Evolutionary conservation across 2,329 filamentous ascomycete species (phyloP).

Genomic region (Hypoxylon sp.): DNA sequence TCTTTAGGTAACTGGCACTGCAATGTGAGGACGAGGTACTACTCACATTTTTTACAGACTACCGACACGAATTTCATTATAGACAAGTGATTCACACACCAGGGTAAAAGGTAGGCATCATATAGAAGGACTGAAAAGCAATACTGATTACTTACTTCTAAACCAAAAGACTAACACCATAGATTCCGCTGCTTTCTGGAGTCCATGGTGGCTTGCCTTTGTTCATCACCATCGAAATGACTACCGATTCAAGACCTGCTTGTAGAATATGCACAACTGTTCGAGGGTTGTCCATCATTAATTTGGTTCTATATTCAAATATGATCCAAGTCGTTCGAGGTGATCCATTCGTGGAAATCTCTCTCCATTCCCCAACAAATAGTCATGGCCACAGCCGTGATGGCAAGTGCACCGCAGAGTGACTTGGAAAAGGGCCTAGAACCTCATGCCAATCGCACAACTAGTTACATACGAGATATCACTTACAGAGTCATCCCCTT

Average conservation of each 20-base stretch:
- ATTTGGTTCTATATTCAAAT: conserved; percentile 27
- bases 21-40: background rate
- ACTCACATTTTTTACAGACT: background rate
- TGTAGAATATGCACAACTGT: conserved; percentile 36
- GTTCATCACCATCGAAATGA: conserved; percentile 18
- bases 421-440: conserved; percentile 41
- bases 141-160: background rate
- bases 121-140: background rate
- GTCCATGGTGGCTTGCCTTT: conserved; percentile 26
- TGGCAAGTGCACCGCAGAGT: conserved; percentile 5
- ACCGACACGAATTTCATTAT: background rate
- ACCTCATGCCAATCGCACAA: conserved; percentile 4
- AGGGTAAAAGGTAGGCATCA: background rate
- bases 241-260: conserved; percentile 14
- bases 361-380: background rate
- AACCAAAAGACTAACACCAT: background rate
- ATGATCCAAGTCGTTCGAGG: conserved; percentile 18
- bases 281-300: conserved; percentile 26
- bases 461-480: conserved; percentile 43
- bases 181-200: conserved; percentile 17
- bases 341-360: conserved; percentile 1
- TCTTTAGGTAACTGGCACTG: too few species aligned
- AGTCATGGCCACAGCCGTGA: conserved; percentile 41
- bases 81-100: background rate
- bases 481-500: conserved; percentile 50